phyloP scores from a whole-genome alignment of 192 early-diverging fungal species.

The Coemansia sp. region DNA sequence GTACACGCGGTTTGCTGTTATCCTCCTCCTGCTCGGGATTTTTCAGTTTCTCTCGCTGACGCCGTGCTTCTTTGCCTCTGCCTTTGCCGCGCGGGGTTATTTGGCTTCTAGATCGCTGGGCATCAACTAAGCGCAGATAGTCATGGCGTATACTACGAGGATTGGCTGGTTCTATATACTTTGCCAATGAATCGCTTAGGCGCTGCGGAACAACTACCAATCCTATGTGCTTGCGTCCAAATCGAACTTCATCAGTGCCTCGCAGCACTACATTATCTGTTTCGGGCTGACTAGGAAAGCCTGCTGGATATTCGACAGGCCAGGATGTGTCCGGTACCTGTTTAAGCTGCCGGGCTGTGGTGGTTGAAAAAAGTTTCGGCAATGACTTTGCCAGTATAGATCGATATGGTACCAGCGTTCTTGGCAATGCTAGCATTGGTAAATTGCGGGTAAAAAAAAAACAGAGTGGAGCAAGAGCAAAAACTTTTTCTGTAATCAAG shows the following conservation, averaged over 20 bases:
- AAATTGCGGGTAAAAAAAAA: no score
- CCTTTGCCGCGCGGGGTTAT: slow-evolving; percentile 37
- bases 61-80: slow-evolving; percentile 8
- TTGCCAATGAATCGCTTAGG: slow-evolving; percentile 10
- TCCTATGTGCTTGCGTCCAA: slow-evolving; percentile 49
- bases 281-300: no score
- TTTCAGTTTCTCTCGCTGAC: no score
- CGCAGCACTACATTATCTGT: slow-evolving; percentile 12
- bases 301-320: neutral
- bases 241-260: slow-evolving; percentile 50
- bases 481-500: neutral
- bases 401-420: no score
- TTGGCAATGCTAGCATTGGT: no score
- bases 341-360: neutral
- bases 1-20: neutral
- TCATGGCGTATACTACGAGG: slow-evolving; percentile 29
- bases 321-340: slow-evolving; percentile 2
- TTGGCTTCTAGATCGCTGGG: slow-evolving; percentile 39
- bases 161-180: slow-evolving; percentile 4
- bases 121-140: slow-evolving; percentile 38
- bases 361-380: no score
- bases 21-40: neutral
- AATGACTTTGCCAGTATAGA: no score
- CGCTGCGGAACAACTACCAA: slow-evolving; percentile 30
- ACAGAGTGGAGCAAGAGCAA: neutral